phyloP scores from a whole-genome alignment of 345 rosid species.

The Cardamine chenopodiifolia region DNA sequence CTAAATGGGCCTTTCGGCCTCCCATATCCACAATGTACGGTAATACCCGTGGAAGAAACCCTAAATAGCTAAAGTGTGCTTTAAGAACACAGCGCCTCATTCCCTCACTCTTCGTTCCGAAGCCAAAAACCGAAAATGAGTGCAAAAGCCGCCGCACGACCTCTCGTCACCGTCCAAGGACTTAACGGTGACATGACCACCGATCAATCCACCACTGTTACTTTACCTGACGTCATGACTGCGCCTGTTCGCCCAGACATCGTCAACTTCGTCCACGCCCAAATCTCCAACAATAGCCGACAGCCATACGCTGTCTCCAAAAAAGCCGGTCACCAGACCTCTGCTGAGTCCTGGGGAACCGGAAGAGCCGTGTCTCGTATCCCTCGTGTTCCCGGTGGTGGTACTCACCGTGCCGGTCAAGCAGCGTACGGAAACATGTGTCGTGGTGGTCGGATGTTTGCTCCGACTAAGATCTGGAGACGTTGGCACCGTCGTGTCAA shows the following conservation, averaged over 20 bases:
- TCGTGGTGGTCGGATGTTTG: slow-evolving; percentile 99
- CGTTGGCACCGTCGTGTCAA: slow-evolving; percentile 93
- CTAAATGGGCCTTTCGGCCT: slow-evolving; percentile 1
- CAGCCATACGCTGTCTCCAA: slow-evolving; percentile 94
- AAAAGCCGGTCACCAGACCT: slow-evolving; percentile 88
- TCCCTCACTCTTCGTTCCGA: background rate
- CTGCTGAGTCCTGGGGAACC: slow-evolving; percentile 98
- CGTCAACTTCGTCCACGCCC: slow-evolving; percentile 67
- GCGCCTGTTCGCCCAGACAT: slow-evolving; percentile 80
- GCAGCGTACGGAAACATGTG: slow-evolving; percentile 99
- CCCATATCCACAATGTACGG: background rate
- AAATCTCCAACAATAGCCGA: slow-evolving; percentile 79
- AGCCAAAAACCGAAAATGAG: slow-evolving; percentile 43
- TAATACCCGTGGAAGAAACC: slow-evolving; percentile 7
- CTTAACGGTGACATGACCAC: slow-evolving; percentile 81
- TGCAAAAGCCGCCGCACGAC: slow-evolving; percentile 65
- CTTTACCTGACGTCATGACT: slow-evolving; percentile 74
- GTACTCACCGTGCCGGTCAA: slow-evolving; percentile 98
- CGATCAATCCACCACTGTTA: slow-evolving; percentile 56
- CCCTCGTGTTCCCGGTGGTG: slow-evolving; percentile 97
- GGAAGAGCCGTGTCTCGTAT: slow-evolving; percentile 97
- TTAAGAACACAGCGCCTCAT: background rate
- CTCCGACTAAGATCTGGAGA: slow-evolving; percentile 98
- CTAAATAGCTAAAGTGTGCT: background rate
- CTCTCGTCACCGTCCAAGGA: slow-evolving; percentile 65